Conservation (phyloP, 2,329 filamentous ascomycete species). For the Trichoderma sp. region DNA sequence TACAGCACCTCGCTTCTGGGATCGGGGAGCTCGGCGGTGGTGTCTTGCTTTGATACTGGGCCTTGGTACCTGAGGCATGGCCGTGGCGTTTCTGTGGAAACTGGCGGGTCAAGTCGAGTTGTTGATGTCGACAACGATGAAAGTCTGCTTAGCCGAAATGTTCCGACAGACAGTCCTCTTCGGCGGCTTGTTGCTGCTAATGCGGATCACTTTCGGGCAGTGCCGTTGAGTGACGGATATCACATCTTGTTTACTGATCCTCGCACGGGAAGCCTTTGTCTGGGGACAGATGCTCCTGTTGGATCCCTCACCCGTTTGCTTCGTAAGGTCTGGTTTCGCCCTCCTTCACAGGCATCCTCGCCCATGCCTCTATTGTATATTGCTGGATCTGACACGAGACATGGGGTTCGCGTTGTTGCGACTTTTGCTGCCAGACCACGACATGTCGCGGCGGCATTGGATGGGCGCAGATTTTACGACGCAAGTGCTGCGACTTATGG, state of each 20-base stretch:
- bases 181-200: conserved; percentile 39
- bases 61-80: conserved; percentile 12
- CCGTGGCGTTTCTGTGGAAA: conserved; percentile 1
- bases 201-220: conserved; percentile 59
- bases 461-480: not conserved
- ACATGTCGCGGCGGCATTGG: conserved; percentile 11
- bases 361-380: conserved; percentile 50
- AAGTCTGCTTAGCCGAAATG: conserved; percentile 21
- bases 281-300: conserved; percentile 60
- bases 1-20: conserved; percentile 26
- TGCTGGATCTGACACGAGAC: conserved; percentile 52
- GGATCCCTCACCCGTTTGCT: conserved; percentile 50
- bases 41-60: conserved; percentile 22
- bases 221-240: conserved; percentile 62
- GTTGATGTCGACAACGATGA: not conserved
- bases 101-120: not conserved
- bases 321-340: conserved; percentile 55
- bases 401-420: conserved; percentile 57
- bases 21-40: conserved; percentile 23
- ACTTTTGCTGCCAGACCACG: conserved; percentile 44
- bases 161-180: conserved; percentile 18
- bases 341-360: conserved; percentile 30
- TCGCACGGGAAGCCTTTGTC: conserved; percentile 50
- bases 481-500: not conserved
- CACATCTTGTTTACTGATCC: conserved; percentile 66